These are phyloP conservation scores for Avena atlantica DNA, from an alignment of 176 grass and related monocot species.

Conservation along the genomic window DNA sequence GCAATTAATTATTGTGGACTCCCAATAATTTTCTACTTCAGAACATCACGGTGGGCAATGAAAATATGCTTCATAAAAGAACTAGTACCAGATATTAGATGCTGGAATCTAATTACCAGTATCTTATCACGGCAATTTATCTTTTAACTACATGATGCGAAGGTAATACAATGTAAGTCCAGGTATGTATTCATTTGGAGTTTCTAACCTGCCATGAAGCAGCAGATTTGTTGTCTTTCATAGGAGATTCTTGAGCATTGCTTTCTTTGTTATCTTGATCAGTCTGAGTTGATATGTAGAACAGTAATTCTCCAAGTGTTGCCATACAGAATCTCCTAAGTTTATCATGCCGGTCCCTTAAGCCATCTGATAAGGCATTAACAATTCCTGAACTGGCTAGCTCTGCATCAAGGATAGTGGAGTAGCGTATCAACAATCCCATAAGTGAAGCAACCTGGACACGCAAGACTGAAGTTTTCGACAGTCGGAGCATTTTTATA, in stretches of 20 bases:
- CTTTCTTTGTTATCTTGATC: slow-evolving; percentile 78
- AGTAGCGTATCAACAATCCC: slow-evolving; percentile 94
- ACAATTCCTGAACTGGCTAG: slow-evolving; percentile 91
- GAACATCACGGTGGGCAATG: slow-evolving; percentile 30
- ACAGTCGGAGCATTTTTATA: slow-evolving; percentile 89
- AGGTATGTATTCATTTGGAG: slow-evolving; percentile 25
- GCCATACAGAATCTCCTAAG: slow-evolving; percentile 95
- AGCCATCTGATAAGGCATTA: slow-evolving; percentile 86
- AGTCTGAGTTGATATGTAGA: slow-evolving; percentile 93
- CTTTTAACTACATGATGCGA: background rate
- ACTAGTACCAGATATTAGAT: slow-evolving; percentile 4
- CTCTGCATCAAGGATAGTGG: slow-evolving; percentile 80
- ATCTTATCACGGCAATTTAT: slow-evolving; percentile 11
- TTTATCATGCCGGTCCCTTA: slow-evolving; percentile 94
- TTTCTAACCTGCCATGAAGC: slow-evolving; percentile 85
- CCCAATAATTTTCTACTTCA: slow-evolving; percentile 27
- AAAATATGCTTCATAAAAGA: slow-evolving; percentile 8
- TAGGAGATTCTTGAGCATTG: slow-evolving; percentile 77
- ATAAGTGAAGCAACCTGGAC: slow-evolving; percentile 91
- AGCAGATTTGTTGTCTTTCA: slow-evolving; percentile 66
- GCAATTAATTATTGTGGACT: slow-evolving; percentile 14
- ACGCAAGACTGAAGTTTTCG: slow-evolving; percentile 74
- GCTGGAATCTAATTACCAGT: slow-evolving; percentile 11
- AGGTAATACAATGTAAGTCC: background rate
- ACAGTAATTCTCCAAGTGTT: slow-evolving; percentile 89